A percentile compares a stretch with the other conserved stretches of the same genome.
Evolutionary conservation across 306 rosid species (phyloP).

Genomic region (Vigna nakashimae): DNA sequence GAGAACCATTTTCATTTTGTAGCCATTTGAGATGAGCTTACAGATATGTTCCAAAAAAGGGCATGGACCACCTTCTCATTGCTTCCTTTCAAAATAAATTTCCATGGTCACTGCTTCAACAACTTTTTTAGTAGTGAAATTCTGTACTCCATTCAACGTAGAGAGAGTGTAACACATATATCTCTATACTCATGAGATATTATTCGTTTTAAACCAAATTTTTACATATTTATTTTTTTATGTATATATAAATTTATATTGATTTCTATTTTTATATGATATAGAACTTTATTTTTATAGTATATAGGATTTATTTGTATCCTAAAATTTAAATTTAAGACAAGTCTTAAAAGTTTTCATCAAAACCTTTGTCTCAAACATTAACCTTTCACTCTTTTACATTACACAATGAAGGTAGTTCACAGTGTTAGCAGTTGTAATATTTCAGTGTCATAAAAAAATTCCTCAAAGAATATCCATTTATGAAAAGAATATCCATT

Average conservation of each 20-base stretch:
- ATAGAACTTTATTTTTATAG: too few relatives aligned
- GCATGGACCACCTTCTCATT: slow-evolving; percentile 43
- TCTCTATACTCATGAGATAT: too few relatives aligned
- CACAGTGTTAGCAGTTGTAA: not conserved
- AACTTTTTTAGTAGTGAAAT: not conserved
- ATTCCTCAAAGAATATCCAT: not conserved
- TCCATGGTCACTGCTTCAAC: slow-evolving; percentile 12
- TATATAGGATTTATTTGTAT: too few relatives aligned
- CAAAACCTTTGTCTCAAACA: not conserved
- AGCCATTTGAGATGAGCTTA: slow-evolving; percentile 22
- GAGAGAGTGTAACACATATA: too few relatives aligned
- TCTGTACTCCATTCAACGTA: not conserved
- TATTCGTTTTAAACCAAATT: too few relatives aligned
- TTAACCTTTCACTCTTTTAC: not conserved
- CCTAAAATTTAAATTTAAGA: too few relatives aligned
- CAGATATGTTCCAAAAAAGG: slow-evolving; percentile 1
- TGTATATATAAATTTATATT: too few relatives aligned
- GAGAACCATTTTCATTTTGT: slow-evolving; percentile 23
- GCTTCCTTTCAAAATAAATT: slow-evolving; percentile 39
- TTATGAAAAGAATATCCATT: not conserved
- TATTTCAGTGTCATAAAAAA: not conserved
- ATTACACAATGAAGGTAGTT: not conserved
- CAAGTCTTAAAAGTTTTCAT: not conserved
- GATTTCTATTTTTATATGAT: too few relatives aligned
- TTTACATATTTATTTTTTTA: too few relatives aligned